These are phyloP conservation scores for Cornus suecica DNA, from an alignment of 148 eudicot species.

Conservation along the genomic window DNA sequence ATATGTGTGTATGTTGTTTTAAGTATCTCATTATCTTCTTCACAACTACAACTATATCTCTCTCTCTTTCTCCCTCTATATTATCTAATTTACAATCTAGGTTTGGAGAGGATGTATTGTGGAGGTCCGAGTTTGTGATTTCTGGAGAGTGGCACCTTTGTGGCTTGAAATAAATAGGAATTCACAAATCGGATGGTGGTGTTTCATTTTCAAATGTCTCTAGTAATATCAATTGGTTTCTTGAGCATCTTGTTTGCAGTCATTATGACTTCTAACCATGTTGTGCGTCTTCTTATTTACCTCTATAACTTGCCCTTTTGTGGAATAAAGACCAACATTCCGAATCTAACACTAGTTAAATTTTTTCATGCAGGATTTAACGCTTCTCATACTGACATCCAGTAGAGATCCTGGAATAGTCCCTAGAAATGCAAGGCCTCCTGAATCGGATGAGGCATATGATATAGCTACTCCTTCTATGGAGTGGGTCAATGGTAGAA, in stretches of 20 bases:
- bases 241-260: not conserved
- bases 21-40: no score
- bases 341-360: not conserved
- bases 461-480: conserved; percentile 66
- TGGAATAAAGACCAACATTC: not conserved
- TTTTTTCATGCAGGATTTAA: conserved; percentile 55
- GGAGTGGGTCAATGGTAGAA: conserved; percentile 85
- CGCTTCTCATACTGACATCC: conserved; percentile 77
- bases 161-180: no score
- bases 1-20: no score
- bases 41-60: no score
- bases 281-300: not conserved
- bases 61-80: no score
- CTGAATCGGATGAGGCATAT: conserved; percentile 60
- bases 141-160: no score
- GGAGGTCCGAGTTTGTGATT: no score
- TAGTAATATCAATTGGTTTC: not conserved
- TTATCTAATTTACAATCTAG: no score
- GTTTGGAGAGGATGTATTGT: no score
- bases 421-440: conserved; percentile 69
- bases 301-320: not conserved
- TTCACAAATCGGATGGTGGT: not conserved
- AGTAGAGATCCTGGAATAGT: conserved; percentile 94
- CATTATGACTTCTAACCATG: not conserved
- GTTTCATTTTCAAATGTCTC: not conserved